These are phyloP conservation scores for Russula virescens DNA, from an alignment of 768 basidiomycete genomes.

Conservation along the genomic window DNA sequence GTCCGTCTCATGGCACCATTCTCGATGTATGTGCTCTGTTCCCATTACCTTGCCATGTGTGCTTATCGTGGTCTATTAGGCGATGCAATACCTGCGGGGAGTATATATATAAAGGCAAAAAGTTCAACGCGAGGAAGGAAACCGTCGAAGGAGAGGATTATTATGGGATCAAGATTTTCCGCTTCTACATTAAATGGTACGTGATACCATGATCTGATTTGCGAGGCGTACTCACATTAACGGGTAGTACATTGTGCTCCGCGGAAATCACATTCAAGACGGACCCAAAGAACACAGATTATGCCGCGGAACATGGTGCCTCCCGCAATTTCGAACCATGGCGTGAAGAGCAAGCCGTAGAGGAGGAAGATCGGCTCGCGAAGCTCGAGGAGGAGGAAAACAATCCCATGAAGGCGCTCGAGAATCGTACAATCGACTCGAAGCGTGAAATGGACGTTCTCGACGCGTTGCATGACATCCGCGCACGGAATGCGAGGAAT, in stretches of 20 bases:
- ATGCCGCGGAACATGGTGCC: conserved; percentile 90
- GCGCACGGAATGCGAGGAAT: conserved; percentile 80
- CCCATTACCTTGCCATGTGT: not conserved
- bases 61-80: conserved; percentile 39
- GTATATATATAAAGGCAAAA: conserved; percentile 99
- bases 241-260: conserved; percentile 79
- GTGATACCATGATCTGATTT: conserved; percentile 32
- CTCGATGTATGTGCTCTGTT: conserved; percentile 64
- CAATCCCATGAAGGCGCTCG: conserved; percentile 95
- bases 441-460: conserved; percentile 98
- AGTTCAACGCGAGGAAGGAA: conserved; percentile 98
- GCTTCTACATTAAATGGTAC: conserved; percentile 89
- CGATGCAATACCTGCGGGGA: conserved; percentile 95
- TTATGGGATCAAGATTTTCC: conserved; percentile 95
- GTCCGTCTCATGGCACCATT: conserved; percentile 99
- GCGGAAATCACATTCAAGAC: conserved; percentile 99
- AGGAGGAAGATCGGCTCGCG: conserved; percentile 80
- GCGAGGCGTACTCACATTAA: conserved; percentile 21
- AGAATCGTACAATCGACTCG: conserved; percentile 87
- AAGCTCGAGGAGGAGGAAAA: conserved; percentile 89
- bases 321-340: conserved; percentile 98
- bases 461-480: conserved; percentile 90
- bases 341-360: conserved; percentile 72
- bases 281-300: conserved; percentile 96
- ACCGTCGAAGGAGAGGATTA: conserved; percentile 97